Percentiles rank a stretch among this genome's conserved stretches.
Conservation (phyloP, 768 basidiomycete genomes). For the Neoboletus subvelutipes region DNA sequence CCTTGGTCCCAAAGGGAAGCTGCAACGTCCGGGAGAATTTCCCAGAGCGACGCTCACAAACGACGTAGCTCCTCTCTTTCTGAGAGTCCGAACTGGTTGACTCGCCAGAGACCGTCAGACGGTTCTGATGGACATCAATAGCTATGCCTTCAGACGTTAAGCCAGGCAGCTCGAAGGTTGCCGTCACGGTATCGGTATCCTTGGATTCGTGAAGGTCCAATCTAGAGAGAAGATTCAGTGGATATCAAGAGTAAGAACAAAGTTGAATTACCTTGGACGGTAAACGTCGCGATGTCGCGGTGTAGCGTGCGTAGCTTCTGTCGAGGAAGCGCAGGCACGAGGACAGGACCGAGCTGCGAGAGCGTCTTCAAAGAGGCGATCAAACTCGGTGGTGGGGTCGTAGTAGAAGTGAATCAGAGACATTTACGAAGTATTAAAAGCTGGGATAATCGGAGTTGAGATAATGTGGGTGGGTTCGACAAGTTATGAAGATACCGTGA, state of each 20-base stretch:
- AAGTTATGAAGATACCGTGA: neutral
- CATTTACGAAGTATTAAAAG: neutral
- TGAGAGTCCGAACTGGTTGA: slow-evolving; percentile 29
- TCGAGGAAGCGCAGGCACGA: neutral
- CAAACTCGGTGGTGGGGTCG: slow-evolving; percentile 1
- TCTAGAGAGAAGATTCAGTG: slow-evolving; percentile 15
- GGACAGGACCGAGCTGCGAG: slow-evolving; percentile 12
- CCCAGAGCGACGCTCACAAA: slow-evolving; percentile 46
- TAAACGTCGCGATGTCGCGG: neutral
- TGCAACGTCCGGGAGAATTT: slow-evolving; percentile 46
- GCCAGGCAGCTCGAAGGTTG: slow-evolving; percentile 57
- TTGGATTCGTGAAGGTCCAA: slow-evolving; percentile 49
- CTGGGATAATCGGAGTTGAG: no score
- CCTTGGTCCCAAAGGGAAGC: slow-evolving; percentile 50
- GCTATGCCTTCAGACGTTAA: slow-evolving; percentile 47
- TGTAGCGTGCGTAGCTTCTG: neutral
- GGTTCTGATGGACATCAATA: slow-evolving; percentile 48
- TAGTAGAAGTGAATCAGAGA: slow-evolving; percentile 2
- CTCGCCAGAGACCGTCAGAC: slow-evolving; percentile 49
- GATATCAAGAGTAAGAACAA: neutral
- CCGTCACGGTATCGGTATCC: slow-evolving; percentile 43
- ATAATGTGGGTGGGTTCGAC: neutral
- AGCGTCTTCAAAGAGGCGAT: slow-evolving; percentile 12
- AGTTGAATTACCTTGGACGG: slow-evolving; percentile 22
- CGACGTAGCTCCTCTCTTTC: slow-evolving; percentile 38